These are phyloP conservation scores for Aspergillus nidulans DNA, from an alignment of 495 filamentous ascomycete genomes.

Conservation along the genomic window DNA sequence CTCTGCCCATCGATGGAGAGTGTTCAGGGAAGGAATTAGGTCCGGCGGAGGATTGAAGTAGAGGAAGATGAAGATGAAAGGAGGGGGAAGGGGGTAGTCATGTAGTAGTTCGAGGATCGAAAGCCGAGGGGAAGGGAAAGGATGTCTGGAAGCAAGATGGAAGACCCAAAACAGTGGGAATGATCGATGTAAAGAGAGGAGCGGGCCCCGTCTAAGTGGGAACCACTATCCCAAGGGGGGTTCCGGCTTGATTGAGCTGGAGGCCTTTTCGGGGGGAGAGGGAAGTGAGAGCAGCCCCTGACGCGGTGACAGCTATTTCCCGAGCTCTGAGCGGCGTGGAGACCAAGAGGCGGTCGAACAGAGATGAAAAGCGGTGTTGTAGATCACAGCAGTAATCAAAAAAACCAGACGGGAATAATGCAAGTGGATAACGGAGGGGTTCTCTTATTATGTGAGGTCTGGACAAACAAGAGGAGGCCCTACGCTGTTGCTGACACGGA, in stretches of 20 bases:
- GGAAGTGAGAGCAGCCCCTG: conserved; percentile 31
- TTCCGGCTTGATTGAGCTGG: conserved; percentile 21
- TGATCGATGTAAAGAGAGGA: conserved; percentile 36
- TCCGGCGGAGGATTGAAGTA: conserved; percentile 8
- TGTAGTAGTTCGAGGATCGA: conserved; percentile 27
- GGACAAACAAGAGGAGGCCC: conserved; percentile 8
- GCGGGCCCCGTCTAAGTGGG: conserved; percentile 36
- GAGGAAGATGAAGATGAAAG: conserved; percentile 16
- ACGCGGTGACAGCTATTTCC: conserved; percentile 39
- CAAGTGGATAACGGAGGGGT: conserved; percentile 22
- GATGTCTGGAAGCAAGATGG: conserved; percentile 30
- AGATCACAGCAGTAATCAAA: conserved; percentile 16
- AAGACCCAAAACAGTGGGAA: conserved; percentile 37
- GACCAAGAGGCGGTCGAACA: conserved; percentile 30
- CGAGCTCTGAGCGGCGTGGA: conserved; percentile 32
- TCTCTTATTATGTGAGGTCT: conserved; percentile 1
- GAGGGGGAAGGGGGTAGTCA: conserved; percentile 24
- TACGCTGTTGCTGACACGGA: conserved; percentile 14
- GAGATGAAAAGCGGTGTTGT: conserved; percentile 17
- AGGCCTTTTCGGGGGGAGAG: conserved; percentile 21
- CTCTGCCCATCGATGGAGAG: conserved; percentile 17
- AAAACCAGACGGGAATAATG: conserved; percentile 15
- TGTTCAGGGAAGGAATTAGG: conserved; percentile 1
- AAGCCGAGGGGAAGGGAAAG: conserved; percentile 24
- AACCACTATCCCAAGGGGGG: conserved; percentile 24